Evolutionary conservation across 768 basidiomycete species (phyloP).

Genomic region (Leccinum subgranulosum): DNA sequence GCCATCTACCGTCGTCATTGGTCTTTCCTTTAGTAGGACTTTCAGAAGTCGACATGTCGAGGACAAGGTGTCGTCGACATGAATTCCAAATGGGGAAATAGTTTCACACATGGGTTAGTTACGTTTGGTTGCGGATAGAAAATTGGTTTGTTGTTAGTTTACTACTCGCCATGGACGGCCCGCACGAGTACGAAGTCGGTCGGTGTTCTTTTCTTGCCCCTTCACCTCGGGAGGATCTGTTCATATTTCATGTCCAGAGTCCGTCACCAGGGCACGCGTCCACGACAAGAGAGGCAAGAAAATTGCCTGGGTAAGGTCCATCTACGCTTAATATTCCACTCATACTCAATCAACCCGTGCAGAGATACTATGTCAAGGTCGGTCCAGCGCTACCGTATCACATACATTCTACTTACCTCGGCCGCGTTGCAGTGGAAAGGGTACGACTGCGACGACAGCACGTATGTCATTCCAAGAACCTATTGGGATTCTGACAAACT

Average conservation of each 20-base stretch:
- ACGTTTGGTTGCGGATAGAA: not conserved
- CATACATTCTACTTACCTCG: constrained; percentile 1
- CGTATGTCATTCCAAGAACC: constrained; percentile 39
- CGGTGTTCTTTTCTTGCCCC: constrained; percentile 24
- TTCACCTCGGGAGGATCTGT: not conserved
- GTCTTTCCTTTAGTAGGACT: constrained; percentile 51
- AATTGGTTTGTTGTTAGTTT: constrained; percentile 2
- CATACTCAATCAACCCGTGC: constrained; percentile 15
- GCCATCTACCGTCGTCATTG: constrained; percentile 53
- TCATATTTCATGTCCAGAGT: constrained; percentile 38
- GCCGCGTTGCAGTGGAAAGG: constrained; percentile 53
- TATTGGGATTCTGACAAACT: constrained; percentile 1
- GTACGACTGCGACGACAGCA: constrained; percentile 51
- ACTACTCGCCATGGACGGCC: constrained; percentile 33
- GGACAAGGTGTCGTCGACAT: not conserved
- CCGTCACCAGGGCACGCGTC: constrained; percentile 50
- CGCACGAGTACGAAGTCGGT: constrained; percentile 68
- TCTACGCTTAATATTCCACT: constrained; percentile 2
- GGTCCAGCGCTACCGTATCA: constrained; percentile 15
- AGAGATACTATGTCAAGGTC: constrained; percentile 63
- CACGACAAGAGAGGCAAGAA: constrained; percentile 43
- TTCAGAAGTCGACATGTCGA: constrained; percentile 25
- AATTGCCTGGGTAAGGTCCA: constrained; percentile 46
- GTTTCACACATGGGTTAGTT: not conserved
- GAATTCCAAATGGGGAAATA: not conserved